These are phyloP conservation scores for Diaporthe aspalathi DNA, from an alignment of 2,329 filamentous ascomycete genomes.

Conservation along the genomic window DNA sequence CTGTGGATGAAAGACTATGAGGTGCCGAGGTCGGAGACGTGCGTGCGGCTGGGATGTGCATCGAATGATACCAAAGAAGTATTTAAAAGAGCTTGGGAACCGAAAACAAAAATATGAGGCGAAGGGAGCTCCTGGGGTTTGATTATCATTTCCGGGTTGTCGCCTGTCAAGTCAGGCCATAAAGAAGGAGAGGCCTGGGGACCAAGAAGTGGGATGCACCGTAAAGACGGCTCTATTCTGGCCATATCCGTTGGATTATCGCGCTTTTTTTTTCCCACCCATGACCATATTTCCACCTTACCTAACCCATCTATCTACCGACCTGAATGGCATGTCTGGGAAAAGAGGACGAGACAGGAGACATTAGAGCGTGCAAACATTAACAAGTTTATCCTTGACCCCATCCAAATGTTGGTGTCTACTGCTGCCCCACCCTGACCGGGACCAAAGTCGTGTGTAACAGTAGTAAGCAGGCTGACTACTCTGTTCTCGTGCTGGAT, in stretches of 20 bases:
- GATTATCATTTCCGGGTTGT: neutral
- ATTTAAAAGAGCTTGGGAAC: constrained; percentile 32
- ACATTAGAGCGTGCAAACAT: constrained; percentile 35
- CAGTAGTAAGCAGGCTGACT: neutral
- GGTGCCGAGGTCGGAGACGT: constrained; percentile 8
- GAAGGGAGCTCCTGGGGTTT: constrained; percentile 30
- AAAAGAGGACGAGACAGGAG: constrained; percentile 21
- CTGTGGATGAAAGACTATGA: neutral
- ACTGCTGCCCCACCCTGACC: neutral
- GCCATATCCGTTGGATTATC: constrained; percentile 1
- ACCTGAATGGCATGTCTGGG: constrained; percentile 19
- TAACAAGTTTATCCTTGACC: neutral
- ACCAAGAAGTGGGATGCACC: neutral
- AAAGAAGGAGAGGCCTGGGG: constrained; percentile 18
- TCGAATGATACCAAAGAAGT: constrained; percentile 38
- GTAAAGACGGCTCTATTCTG: constrained; percentile 17
- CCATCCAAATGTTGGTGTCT: neutral
- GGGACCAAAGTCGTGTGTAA: too few species aligned
- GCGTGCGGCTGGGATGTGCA: constrained; percentile 8
- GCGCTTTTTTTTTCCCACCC: neutral
- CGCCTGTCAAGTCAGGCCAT: constrained; percentile 9
- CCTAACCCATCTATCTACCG: neutral
- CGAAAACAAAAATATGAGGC: constrained; percentile 33
- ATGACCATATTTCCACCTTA: constrained; percentile 24
- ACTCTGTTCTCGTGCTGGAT: neutral